These are phyloP conservation scores for Fragaria vesca DNA, from an alignment of 306 rosid species.

Conservation along the genomic window DNA sequence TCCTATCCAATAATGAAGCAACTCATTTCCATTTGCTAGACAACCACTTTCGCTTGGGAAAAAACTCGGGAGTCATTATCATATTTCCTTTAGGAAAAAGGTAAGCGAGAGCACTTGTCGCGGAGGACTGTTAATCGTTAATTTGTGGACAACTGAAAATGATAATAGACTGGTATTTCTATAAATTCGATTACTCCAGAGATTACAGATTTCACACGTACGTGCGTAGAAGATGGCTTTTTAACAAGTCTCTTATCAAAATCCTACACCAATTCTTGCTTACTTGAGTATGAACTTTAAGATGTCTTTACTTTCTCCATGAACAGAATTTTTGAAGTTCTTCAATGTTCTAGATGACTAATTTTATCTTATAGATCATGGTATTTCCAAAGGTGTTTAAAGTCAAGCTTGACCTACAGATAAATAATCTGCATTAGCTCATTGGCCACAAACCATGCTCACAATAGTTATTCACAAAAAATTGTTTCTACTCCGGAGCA, in stretches of 20 bases:
- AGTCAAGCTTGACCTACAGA: background rate
- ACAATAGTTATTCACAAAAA: too few relatives aligned
- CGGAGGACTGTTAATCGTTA: background rate
- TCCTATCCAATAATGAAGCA: slow-evolving; percentile 5
- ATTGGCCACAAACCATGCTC: background rate
- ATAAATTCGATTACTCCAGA: background rate
- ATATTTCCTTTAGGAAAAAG: background rate
- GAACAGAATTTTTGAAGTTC: background rate
- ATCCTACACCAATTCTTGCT: background rate
- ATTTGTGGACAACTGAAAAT: background rate
- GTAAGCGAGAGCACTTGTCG: too few relatives aligned
- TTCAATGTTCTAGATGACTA: background rate
- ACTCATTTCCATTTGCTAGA: slow-evolving; percentile 1
- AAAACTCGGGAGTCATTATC: background rate
- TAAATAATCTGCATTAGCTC: background rate
- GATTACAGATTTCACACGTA: background rate
- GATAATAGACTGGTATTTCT: background rate
- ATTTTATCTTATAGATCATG: background rate
- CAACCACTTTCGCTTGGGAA: background rate
- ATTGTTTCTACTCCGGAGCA: too few relatives aligned
- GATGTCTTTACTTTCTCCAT: background rate
- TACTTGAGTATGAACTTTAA: background rate
- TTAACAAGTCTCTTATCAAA: background rate
- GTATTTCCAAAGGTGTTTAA: background rate
- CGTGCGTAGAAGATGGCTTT: background rate